A percentile compares a stretch with the other conserved stretches of the same genome.
These are phyloP conservation scores for Pleodorina starrii DNA, from an alignment of 139 green algal genomes.

Conservation along the genomic window DNA sequence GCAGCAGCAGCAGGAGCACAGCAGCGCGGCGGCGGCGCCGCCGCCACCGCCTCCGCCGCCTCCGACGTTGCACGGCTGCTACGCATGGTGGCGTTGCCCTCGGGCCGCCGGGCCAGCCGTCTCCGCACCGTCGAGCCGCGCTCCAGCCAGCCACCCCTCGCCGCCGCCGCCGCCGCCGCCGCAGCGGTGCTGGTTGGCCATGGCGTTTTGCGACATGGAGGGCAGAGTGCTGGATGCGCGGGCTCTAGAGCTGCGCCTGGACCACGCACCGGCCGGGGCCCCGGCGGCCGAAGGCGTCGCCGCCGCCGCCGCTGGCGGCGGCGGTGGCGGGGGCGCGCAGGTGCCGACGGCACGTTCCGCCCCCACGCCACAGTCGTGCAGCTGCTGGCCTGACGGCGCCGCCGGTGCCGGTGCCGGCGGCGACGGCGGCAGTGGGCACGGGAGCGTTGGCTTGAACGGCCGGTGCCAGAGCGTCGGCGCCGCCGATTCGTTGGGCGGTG, in stretches of 20 bases:
- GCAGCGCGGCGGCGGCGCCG: background rate
- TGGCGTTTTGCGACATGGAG: background rate
- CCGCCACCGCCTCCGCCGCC: background rate
- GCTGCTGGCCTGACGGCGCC: background rate
- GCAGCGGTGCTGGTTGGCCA: slow-evolving; percentile 34
- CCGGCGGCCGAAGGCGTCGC: background rate
- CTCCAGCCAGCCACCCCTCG: too few relatives aligned
- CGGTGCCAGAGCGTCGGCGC: background rate
- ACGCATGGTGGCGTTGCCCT: slow-evolving; percentile 7
- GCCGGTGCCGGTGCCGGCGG: background rate
- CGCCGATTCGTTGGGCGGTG: background rate
- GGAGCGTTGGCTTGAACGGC: background rate
- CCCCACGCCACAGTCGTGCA: background rate
- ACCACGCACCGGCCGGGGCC: background rate
- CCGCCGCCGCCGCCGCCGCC: background rate
- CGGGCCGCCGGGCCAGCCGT: too few relatives aligned
- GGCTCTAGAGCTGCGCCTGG: background rate
- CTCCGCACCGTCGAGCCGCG: background rate
- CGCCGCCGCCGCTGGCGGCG: background rate
- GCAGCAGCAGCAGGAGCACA: too few relatives aligned
- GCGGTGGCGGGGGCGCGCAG: background rate
- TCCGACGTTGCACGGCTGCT: slow-evolving; percentile 37
- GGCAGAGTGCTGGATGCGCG: slow-evolving; percentile 18
- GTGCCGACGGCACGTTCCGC: background rate
- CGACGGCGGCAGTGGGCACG: background rate